Evolutionary conservation across 805 yeast genomes (phyloP), one percentile per base, ranked within the genome.

Genomic region (Teunomyces aglyptinius): DNA sequence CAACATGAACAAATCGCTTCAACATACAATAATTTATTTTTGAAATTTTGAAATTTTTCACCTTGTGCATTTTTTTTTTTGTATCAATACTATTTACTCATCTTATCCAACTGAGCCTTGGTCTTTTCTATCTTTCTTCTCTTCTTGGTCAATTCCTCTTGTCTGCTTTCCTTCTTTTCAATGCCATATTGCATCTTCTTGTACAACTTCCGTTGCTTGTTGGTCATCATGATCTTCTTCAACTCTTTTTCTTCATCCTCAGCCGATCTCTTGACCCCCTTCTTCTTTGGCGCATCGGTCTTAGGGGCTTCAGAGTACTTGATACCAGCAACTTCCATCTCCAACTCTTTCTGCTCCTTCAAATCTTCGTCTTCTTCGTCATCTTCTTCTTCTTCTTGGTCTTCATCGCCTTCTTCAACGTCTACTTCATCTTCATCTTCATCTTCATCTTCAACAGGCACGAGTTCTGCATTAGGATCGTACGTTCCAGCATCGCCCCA

Each of bases 401-500:
- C 82, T 2, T 59, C 82, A 4, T 61, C 82, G 2, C 62, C 85
- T 2, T 60, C 86, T 12, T 68, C 83, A 15, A 61, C 81, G 16
- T 61, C 82, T 24, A 67, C 80, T 12, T 65, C 80, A 2, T 60
- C 77, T 15, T 65, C 81, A 12, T 63, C 77, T 4, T 61, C 80
- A 6, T 59, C 77, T 8, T 58, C 80, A 2, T 62, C 78, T 10
- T 65, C 80, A 13, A 42, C 67, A 5, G 58, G 68, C 28, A 58
- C 76, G 11, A 64, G 58, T 27, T 67, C 67, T 27, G 80, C 85
- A 47, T 77, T 82, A 58, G 99, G 98, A 67, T 92, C 82, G 70
- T 94, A 94, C 45, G 84, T 85, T 57, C 86, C 89, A 41, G 91
- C 80, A 71, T 94, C 99, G 57, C 98, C 98, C 98, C 99, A 94